Conservation (phyloP, 148 eudicot species). For the Bassia scoparia region DNA sequence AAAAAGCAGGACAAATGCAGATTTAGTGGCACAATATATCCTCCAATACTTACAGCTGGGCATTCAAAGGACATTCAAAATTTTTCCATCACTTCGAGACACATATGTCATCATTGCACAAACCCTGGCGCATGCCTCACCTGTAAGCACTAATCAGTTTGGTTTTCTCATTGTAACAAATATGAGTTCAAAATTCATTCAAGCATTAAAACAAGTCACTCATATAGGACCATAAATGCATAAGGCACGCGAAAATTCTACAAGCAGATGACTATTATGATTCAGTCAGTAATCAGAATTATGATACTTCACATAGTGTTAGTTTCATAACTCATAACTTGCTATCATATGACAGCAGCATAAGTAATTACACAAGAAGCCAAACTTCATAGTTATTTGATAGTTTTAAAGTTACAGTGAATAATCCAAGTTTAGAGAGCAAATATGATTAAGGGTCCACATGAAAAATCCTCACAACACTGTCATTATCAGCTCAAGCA, state of each 20-base stretch:
- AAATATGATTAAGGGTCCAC: not conserved
- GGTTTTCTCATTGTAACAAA: not conserved
- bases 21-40: not conserved
- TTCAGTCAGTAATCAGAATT: too few relatives aligned
- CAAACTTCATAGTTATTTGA: not conserved
- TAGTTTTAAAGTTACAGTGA: too few relatives aligned
- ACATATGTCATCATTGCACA: slow-evolving; percentile 94
- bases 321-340: not conserved
- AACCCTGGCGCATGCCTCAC: slow-evolving; percentile 50
- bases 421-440: not conserved
- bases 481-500: slow-evolving; percentile 1
- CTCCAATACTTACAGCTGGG: slow-evolving; percentile 68
- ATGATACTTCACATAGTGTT: not conserved
- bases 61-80: slow-evolving; percentile 76
- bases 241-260: not conserved
- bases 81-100: slow-evolving; percentile 67
- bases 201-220: not conserved
- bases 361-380: not conserved
- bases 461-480: slow-evolving; percentile 3
- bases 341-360: not conserved
- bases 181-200: not conserved
- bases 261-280: not conserved
- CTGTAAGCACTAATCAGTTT: slow-evolving; percentile 29
- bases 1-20: not conserved
- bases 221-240: not conserved